A percentile compares a stretch with the other conserved stretches of the same genome.
These are phyloP conservation scores for Heteromeles arbutifolia DNA, from an alignment of 306 rosid species.

Conservation along the genomic window DNA sequence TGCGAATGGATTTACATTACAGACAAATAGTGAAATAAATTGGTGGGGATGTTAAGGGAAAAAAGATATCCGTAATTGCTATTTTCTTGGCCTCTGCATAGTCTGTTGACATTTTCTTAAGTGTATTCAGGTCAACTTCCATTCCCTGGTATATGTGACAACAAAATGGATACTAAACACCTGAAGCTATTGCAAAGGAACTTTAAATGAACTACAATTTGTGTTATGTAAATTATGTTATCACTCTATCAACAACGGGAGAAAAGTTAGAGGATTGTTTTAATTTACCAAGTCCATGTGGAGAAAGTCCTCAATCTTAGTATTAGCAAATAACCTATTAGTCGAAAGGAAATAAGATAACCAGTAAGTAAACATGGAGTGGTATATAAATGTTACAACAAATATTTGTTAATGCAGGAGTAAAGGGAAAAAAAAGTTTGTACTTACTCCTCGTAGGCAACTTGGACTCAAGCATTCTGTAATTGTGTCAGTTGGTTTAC, in stretches of 20 bases:
- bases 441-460: constrained; percentile 54
- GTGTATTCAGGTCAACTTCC: constrained; percentile 43
- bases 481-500: constrained; percentile 61
- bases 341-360: constrained; percentile 18
- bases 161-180: constrained; percentile 8
- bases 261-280: background rate
- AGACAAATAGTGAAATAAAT: background rate
- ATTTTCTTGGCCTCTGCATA: constrained; percentile 60
- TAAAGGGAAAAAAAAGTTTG: background rate
- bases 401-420: constrained; percentile 5
- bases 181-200: background rate
- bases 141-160: constrained; percentile 35
- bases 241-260: background rate
- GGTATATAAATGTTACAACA: background rate
- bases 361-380: constrained; percentile 13
- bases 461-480: constrained; percentile 61
- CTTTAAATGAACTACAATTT: background rate
- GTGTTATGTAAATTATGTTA: background rate
- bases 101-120: constrained; percentile 63
- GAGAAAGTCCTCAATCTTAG: constrained; percentile 36
- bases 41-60: background rate
- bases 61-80: constrained; percentile 51
- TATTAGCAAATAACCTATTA: constrained; percentile 40
- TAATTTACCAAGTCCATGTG: constrained; percentile 74
- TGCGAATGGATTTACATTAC: background rate